Evolutionary conservation across 1,139 yeast species (phyloP), one percentile per base, ranked within the genome.

Genomic region (Blastobotrys niveus): DNA sequence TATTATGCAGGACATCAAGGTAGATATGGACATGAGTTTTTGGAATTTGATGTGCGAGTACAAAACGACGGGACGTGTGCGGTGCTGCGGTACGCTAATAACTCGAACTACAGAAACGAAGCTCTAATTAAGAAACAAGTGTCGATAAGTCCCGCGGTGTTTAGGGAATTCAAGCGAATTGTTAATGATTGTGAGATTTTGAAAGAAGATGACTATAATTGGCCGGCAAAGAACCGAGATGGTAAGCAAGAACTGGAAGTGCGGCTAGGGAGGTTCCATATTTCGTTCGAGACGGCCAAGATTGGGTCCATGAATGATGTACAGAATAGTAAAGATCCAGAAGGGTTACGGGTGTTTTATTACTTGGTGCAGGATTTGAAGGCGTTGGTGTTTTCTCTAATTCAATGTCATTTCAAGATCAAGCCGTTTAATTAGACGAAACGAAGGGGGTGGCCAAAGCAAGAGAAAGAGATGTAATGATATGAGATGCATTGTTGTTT

Each of bases 171-270:
- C 25, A 62, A 63, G 45, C 53, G 55, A 24, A 63, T 72, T 21
- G 55, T 71, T 2, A 53, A 53, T 4, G 70, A 66, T 5, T 63
- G 71, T 41, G 76, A 71, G 45, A 65, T 72, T 19, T 45, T 71
- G 40, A 57, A 58, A 39, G 76, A 72, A 56, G 63, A 58, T 39
- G 75, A 71, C 48, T 47, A 54, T 2, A 54, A 57, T 31, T 72
- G 76, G 76, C 76, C 76, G 0, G 57, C 56, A 29, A 63, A 64
- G 47, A 62, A 62, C 45, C 51, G 64, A 31, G 73, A 68, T 40
- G 76, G 76, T 6, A 68, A 64, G 39, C 74, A 71, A 49, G 72
- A 68, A 46, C 53, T 72, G n/a, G 73, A 69, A 43, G 59, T 72
- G 27, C 58, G 72, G 34, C 49, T 60, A 12, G 75, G 73, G 9